Conservation (phyloP, 306 rosid genomes). For the Inga laurina region DNA sequence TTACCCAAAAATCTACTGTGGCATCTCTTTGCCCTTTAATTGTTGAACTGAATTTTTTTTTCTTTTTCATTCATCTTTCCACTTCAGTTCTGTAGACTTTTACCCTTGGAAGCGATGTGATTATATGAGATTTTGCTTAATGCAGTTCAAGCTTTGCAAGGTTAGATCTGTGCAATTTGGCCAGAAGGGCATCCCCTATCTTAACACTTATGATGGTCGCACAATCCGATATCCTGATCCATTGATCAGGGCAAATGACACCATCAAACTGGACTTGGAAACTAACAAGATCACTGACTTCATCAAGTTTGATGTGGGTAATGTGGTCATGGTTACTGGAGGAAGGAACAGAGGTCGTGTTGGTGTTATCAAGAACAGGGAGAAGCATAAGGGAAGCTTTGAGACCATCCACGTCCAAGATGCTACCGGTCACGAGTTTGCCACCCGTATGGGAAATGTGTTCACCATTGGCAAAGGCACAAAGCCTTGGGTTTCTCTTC, state of each 20-base stretch:
- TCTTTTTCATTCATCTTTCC: background rate
- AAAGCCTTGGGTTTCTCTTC: slow-evolving; percentile 65
- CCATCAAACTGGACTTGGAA: slow-evolving; percentile 76
- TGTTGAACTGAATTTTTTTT: background rate
- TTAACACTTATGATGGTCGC: slow-evolving; percentile 71
- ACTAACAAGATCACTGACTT: slow-evolving; percentile 60
- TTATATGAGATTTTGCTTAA: background rate
- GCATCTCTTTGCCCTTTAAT: background rate
- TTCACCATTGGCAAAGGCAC: slow-evolving; percentile 66
- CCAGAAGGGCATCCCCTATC: slow-evolving; percentile 67
- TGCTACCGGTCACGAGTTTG: slow-evolving; percentile 67
- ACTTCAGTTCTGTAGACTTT: background rate
- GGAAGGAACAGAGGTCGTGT: slow-evolving; percentile 79
- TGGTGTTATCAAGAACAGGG: slow-evolving; percentile 73
- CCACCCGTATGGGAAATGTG: slow-evolving; percentile 64
- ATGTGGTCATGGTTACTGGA: slow-evolving; percentile 79
- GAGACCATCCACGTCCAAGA: slow-evolving; percentile 74
- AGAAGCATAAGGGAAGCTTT: slow-evolving; percentile 73
- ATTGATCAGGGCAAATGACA: slow-evolving; percentile 72
- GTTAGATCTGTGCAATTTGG: slow-evolving; percentile 73
- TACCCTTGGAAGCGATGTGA: background rate
- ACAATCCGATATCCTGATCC: slow-evolving; percentile 86
- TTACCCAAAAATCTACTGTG: background rate
- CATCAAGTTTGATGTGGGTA: slow-evolving; percentile 77
- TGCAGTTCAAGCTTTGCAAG: slow-evolving; percentile 68